A percentile compares a stretch with the other conserved stretches of the same genome.
These are phyloP conservation scores for Wickerhamomyces bisporus DNA, from an alignment of 805 yeast genomes.

Conservation along the genomic window DNA sequence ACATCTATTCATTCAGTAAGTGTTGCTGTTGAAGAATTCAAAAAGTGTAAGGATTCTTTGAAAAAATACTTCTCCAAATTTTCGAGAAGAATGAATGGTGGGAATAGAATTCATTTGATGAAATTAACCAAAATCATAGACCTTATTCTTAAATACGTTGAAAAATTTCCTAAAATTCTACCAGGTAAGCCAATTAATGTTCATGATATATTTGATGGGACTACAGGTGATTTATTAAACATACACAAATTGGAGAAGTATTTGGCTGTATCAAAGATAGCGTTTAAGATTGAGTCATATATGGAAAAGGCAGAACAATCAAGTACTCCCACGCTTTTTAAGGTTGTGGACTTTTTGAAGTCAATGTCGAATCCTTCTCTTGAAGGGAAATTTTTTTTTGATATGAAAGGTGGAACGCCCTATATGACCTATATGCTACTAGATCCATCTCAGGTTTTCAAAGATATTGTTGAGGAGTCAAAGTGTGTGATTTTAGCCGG, in stretches of 20 bases:
- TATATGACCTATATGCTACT: conserved; percentile 64
- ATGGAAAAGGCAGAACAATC: conserved; percentile 30
- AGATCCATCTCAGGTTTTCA: conserved; percentile 72
- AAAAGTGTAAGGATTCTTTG: conserved; percentile 41
- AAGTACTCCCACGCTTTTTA: conserved; percentile 52
- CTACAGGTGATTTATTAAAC: conserved; percentile 68
- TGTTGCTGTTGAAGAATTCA: conserved; percentile 46
- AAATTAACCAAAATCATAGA: conserved; percentile 57
- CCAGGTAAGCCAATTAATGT: conserved; percentile 53
- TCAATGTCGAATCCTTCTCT: conserved; percentile 66
- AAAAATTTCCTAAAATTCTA: conserved; percentile 24
- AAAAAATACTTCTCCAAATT: conserved; percentile 55
- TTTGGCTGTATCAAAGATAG: conserved; percentile 64
- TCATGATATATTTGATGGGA: conserved; percentile 48
- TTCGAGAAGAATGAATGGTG: conserved; percentile 57
- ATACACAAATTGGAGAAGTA: conserved; percentile 62
- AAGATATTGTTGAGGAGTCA: conserved; percentile 57
- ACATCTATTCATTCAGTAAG: conserved; percentile 61
- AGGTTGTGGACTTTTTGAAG: conserved; percentile 57
- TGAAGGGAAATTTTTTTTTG: conserved; percentile 79
- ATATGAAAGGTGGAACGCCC: conserved; percentile 25
- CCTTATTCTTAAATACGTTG: conserved; percentile 45
- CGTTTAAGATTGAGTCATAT: conserved; percentile 77
- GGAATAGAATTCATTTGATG: conserved; percentile 63
- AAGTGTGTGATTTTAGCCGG: conserved; percentile 80